Evolutionary conservation across 2,329 filamentous ascomycete genomes (phyloP), one percentile per base, ranked within the genome.

Genomic region (Aspergillus sergii): DNA sequence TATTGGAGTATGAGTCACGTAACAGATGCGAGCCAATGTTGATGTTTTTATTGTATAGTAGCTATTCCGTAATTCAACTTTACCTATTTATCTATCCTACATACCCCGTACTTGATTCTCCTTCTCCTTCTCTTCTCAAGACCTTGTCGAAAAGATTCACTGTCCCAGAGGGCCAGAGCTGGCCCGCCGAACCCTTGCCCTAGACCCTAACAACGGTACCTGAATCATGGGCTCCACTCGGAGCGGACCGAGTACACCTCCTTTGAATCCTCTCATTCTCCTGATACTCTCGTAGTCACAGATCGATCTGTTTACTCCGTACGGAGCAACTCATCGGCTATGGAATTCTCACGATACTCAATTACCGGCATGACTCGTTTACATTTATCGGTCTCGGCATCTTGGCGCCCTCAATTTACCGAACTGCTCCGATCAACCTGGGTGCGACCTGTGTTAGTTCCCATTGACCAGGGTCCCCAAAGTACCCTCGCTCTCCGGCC

Each of bases 231-330:
- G 58, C 28, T 46, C 61, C 61, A 61, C 61, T 48, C 54, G 61
- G 61, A 39, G 58, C 43, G 53, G 58, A 56, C 53, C 53, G 36
- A 59, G 28, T 56, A 7, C 23, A 36, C 26, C 32, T 50, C 56
- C 41, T 53, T 30, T n/a, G 30, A 48, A 21, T 54, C 39, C 28
- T 41, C 19, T 48, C 43, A 55, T 56, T 56, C 36, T 26, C 43
- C 14, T 61, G 58, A 60, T 56, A 63, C 61, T 60, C 41, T 46
- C 2, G 11, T 36, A 32, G 61, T 63, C 45, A 57, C 61, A 63
- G 58, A 34, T 60, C 28, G 8, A 39, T 50, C 26, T 9, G 39
- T 41, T 19, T 19, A n/a, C 16, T 41, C 19, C 39, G 39, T 41
- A 9, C 21, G 21, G 23, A 48, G 12, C 45, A 28, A 26, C 21